A percentile compares a stretch with the other conserved stretches of the same genome.
Conservation (phyloP, 768 basidiomycete genomes). For the Hydnomerulius pinastri region DNA sequence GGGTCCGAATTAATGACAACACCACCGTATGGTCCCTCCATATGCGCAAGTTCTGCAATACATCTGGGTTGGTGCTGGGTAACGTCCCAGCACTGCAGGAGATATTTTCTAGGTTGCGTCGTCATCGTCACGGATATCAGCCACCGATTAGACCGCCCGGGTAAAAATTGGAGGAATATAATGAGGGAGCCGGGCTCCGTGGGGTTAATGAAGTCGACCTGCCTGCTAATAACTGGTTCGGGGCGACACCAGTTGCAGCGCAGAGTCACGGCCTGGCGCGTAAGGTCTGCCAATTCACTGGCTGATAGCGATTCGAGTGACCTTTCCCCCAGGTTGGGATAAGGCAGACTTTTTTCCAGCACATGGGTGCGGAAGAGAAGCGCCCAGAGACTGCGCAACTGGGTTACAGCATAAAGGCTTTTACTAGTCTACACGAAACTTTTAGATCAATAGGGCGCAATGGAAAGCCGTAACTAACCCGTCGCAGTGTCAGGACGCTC, state of each 20-base stretch:
- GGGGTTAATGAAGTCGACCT: slow-evolving; percentile 27
- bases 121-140: slow-evolving; percentile 47
- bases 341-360: slow-evolving; percentile 45
- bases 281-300: slow-evolving; percentile 45
- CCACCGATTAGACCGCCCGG: slow-evolving; percentile 42
- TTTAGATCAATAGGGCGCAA: background rate
- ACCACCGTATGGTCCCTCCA: slow-evolving; percentile 40
- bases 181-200: slow-evolving; percentile 34
- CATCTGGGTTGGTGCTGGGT: slow-evolving; percentile 33
- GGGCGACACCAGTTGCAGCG: slow-evolving; percentile 52
- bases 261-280: slow-evolving; percentile 41
- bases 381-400: slow-evolving; percentile 53
- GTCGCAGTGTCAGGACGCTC: slow-evolving; percentile 47
- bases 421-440: slow-evolving; percentile 47
- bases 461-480: slow-evolving; percentile 35
- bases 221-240: slow-evolving; percentile 34
- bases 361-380: slow-evolving; percentile 44
- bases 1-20: slow-evolving; percentile 48
- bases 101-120: slow-evolving; percentile 27
- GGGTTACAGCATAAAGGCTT: slow-evolving; percentile 42
- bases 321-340: slow-evolving; percentile 39
- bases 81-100: slow-evolving; percentile 63
- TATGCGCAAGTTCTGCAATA: slow-evolving; percentile 41
- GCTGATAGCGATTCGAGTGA: slow-evolving; percentile 40
- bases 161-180: slow-evolving; percentile 49